Percentiles rank a stretch among this genome's conserved stretches.
Evolutionary conservation across 139 green algal species (phyloP).

Genomic region (Dunaliella sp.): DNA sequence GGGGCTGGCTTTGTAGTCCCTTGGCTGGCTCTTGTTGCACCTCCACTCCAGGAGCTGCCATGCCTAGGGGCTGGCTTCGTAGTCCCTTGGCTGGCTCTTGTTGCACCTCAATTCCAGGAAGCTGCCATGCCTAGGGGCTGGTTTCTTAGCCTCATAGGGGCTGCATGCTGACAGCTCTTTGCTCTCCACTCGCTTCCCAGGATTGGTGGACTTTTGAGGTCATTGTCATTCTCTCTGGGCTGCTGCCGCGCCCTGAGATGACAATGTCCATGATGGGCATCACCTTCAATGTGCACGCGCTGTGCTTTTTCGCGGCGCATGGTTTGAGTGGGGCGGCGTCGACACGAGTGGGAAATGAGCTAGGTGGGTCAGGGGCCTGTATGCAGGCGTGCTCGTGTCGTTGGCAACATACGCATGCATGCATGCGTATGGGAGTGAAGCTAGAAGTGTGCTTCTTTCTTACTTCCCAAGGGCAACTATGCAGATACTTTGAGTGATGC

Average conservation of each 20-base stretch:
- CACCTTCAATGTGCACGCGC: conserved; percentile 63
- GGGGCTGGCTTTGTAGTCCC: too few species aligned
- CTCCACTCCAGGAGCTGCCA: too few species aligned
- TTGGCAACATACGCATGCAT: background rate
- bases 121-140: too few species aligned
- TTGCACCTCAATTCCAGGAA: too few species aligned
- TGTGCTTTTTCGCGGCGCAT: conserved; percentile 69
- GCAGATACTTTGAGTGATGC: too few species aligned
- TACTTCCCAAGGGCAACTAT: background rate
- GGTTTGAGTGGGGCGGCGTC: conserved; percentile 51
- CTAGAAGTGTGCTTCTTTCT: background rate
- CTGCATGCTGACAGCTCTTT: too few species aligned
- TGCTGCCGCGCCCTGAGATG: conserved; percentile 53
- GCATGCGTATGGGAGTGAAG: background rate
- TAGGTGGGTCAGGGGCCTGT: conserved; percentile 41
- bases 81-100: too few species aligned
- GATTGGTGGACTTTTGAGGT: conserved; percentile 83
- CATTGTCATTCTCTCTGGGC: conserved; percentile 59
- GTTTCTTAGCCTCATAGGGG: too few species aligned
- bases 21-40: too few species aligned
- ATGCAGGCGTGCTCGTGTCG: background rate
- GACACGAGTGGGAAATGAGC: conserved; percentile 65
- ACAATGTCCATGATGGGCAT: conserved; percentile 76
- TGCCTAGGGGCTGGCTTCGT: too few species aligned
- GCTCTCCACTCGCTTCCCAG: too few species aligned